Evolutionary conservation across 768 basidiomycete genomes (phyloP).

Genomic region (Strobilomyces confusus): DNA sequence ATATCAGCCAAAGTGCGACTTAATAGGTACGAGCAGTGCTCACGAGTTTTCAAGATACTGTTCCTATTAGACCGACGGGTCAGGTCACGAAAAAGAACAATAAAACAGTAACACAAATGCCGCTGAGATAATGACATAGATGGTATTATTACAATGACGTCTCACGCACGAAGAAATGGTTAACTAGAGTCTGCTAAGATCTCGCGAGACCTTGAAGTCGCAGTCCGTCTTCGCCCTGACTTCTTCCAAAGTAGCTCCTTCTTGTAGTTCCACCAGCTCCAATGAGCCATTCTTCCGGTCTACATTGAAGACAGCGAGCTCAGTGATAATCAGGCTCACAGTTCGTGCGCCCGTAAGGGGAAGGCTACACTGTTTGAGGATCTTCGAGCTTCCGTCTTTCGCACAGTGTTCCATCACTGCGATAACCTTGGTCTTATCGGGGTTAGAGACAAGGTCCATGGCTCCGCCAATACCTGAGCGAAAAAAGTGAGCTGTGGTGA

Average conservation of each 20-base stretch:
- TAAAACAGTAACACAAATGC: not conserved
- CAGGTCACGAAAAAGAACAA: not conserved
- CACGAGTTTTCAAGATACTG: too few species aligned
- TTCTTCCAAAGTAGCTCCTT: conserved; percentile 80
- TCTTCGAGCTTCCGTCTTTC: conserved; percentile 87
- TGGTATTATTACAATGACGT: conserved; percentile 9
- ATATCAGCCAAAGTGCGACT: too few species aligned
- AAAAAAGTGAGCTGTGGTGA: conserved; percentile 2
- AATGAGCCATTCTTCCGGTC: conserved; percentile 71
- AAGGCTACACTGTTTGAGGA: conserved; percentile 73
- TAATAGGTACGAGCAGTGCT: too few species aligned
- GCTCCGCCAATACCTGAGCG: conserved; percentile 84
- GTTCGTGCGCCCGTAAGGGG: conserved; percentile 86
- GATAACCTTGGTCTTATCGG: conserved; percentile 90
- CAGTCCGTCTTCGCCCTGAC: conserved; percentile 85
- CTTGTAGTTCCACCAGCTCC: conserved; percentile 77
- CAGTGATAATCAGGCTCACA: conserved; percentile 91
- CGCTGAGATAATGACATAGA: not conserved
- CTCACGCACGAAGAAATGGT: conserved; percentile 2
- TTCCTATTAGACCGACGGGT: not conserved
- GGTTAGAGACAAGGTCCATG: conserved; percentile 96
- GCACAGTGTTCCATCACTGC: conserved; percentile 88
- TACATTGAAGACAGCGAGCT: conserved; percentile 87
- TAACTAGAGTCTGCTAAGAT: conserved; percentile 46
- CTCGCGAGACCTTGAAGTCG: conserved; percentile 60